Evolutionary conservation across 805 yeast species (phyloP), one percentile per base, ranked within the genome.

Genomic region (Candida endomychidarum): DNA sequence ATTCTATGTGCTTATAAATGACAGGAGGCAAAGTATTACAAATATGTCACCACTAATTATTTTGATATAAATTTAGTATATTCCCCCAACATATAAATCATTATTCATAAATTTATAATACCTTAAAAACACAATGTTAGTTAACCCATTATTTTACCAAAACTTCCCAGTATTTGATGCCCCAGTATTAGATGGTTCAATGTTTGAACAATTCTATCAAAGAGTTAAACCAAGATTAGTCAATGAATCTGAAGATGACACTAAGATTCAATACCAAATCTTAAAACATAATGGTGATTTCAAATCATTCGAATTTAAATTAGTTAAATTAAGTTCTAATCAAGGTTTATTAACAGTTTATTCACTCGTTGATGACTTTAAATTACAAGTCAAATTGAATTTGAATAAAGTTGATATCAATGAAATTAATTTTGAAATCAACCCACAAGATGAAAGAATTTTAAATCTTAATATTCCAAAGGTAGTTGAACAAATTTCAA

Each of bases 401-500:
- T 42, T 56, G 18, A 47, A 54, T 18, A 51, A 60, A 37, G 56
- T 67, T 19, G 64, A 63, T 17, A 49, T 64, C 18, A 41, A 52
- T 7, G 47, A 54, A n/a, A 62, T 67, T 23, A 58, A 60, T 45
- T 65, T 68, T 62, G 61, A 64, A 41, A 57, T 60, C 51, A 57
- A 47, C 41, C 45, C 47, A 32, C 37, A 50, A 16, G 58, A 47
- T 24, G 18, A 58, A 23, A 63, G 61, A 34, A 57, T 61, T 10
- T 60, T 66, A 48, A 63, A 61, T 8, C 58, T 66, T 46, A 65
- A 54, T 33, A 57, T 66, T 21, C 70, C 70, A 8, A 66, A 66
- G 53, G 54, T 61, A 50, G 38, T 48, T 19, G 58, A 57, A 34
- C 53, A 19, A 21, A 32, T 18, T 37, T 40, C 28, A 21, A 55